Percentiles rank a stretch among this genome's conserved stretches.
phyloP scores from a whole-genome alignment of 805 yeast genomes.

The Pichia nanzhaoensis region DNA sequence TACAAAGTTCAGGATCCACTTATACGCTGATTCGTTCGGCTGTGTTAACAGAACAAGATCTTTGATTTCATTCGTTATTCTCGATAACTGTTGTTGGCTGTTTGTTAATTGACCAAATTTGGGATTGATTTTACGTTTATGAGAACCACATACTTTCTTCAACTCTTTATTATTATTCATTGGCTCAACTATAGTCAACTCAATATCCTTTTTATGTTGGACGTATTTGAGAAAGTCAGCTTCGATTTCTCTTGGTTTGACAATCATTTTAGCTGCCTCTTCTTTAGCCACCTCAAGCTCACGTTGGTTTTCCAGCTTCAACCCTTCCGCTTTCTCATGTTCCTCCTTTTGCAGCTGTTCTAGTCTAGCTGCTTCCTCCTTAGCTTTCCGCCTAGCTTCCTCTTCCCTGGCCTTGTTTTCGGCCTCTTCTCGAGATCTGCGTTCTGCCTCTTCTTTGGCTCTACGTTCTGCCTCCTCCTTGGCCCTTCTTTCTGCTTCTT shows the following conservation, averaged over 20 bases:
- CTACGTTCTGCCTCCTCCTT: slow-evolving; percentile 15
- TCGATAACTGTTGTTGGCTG: slow-evolving; percentile 50
- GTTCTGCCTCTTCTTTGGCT: slow-evolving; percentile 17
- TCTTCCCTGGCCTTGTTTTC: slow-evolving; percentile 15
- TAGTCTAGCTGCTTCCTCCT: slow-evolving; percentile 18
- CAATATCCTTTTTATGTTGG: slow-evolving; percentile 49
- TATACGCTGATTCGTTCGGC: slow-evolving; percentile 43
- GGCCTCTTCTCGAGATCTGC: slow-evolving; percentile 18
- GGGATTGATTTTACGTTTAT: slow-evolving; percentile 75
- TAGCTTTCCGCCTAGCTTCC: slow-evolving; percentile 11
- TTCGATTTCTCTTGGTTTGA: slow-evolving; percentile 35
- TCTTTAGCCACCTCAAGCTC: slow-evolving; percentile 21
- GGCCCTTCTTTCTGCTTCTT: slow-evolving; percentile 16
- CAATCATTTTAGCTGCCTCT: slow-evolving; percentile 12
- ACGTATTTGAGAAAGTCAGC: slow-evolving; percentile 41
- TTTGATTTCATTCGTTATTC: slow-evolving; percentile 45
- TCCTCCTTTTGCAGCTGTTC: background rate
- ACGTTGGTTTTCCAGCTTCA: slow-evolving; percentile 16
- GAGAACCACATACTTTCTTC: slow-evolving; percentile 47
- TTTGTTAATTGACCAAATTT: slow-evolving; percentile 88
- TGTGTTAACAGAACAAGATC: slow-evolving; percentile 44
- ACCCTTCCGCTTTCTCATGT: slow-evolving; percentile 18
- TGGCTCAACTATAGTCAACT: slow-evolving; percentile 49
- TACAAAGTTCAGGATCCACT: slow-evolving; percentile 74
- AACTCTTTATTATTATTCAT: slow-evolving; percentile 38